phyloP scores from a whole-genome alignment of 441 rosid genomes.

The Bocquillonia castaneifolia region DNA sequence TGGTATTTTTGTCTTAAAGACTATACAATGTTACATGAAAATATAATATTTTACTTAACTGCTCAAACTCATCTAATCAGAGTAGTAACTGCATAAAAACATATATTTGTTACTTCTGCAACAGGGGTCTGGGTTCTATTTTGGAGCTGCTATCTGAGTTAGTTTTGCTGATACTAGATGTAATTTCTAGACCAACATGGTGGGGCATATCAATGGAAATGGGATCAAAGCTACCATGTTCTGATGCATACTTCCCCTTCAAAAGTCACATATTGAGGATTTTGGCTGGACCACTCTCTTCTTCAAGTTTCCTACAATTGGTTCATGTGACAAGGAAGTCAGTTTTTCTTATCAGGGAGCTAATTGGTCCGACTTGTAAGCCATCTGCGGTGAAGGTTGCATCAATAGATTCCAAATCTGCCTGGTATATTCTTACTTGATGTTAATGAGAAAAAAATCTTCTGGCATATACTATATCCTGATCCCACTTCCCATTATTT shows the following conservation, averaged over 20 bases:
- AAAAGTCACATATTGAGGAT: slow-evolving; percentile 36
- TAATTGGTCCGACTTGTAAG: slow-evolving; percentile 23
- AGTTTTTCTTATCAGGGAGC: slow-evolving; percentile 22
- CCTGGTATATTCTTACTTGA: slow-evolving; percentile 45
- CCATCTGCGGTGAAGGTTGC: slow-evolving; percentile 24
- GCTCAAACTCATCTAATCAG: neutral
- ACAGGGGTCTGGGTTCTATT: slow-evolving; percentile 63
- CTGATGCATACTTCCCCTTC: slow-evolving; percentile 60
- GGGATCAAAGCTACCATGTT: slow-evolving; percentile 57
- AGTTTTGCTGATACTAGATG: slow-evolving; percentile 45
- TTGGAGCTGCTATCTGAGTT: slow-evolving; percentile 52
- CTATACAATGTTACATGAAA: neutral
- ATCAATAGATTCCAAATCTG: slow-evolving; percentile 48
- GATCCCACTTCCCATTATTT: neutral
- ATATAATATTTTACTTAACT: neutral
- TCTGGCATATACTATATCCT: neutral
- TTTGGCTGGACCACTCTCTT: slow-evolving; percentile 49
- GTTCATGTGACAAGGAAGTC: slow-evolving; percentile 34
- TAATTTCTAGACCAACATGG: slow-evolving; percentile 54
- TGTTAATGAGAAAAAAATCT: neutral
- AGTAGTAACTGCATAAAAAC: neutral
- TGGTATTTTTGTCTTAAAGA: neutral
- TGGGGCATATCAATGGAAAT: slow-evolving; percentile 64
- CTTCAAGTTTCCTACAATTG: slow-evolving; percentile 34
- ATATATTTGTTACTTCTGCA: slow-evolving; percentile 19